Percentiles rank a stretch among this genome's conserved stretches.
Conservation (phyloP, 2,329 filamentous ascomycete genomes). For the Claviceps capensis region DNA sequence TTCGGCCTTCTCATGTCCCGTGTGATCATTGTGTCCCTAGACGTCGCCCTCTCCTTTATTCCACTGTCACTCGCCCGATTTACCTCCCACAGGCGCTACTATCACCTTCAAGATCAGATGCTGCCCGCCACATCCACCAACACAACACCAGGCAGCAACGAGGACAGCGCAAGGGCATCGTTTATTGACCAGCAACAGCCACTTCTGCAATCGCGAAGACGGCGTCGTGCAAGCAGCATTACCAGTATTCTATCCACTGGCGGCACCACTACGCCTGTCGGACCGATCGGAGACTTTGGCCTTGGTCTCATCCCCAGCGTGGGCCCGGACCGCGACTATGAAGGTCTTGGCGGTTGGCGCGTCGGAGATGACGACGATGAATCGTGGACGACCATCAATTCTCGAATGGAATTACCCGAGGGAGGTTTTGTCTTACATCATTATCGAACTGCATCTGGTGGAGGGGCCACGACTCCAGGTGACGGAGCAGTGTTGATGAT, state of each 20-base stretch:
- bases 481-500: slow-evolving; percentile 31
- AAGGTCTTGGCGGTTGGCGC: slow-evolving; percentile 46
- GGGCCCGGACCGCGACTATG: slow-evolving; percentile 41
- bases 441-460: slow-evolving; percentile 26
- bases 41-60: slow-evolving; percentile 44
- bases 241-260: slow-evolving; percentile 17
- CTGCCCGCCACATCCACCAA: slow-evolving; percentile 7
- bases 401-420: slow-evolving; percentile 35
- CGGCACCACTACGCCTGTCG: slow-evolving; percentile 20
- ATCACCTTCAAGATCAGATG: background rate
- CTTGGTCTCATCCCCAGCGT: slow-evolving; percentile 31
- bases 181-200: slow-evolving; percentile 7
- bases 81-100: slow-evolving; percentile 16
- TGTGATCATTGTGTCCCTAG: slow-evolving; percentile 47
- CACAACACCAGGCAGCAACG: slow-evolving; percentile 9
- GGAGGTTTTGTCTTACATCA: slow-evolving; percentile 26
- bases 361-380: slow-evolving; percentile 31
- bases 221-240: slow-evolving; percentile 22
- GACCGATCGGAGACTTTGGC: slow-evolving; percentile 21
- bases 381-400: slow-evolving; percentile 39
- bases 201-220: slow-evolving; percentile 12
- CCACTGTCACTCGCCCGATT: slow-evolving; percentile 38
- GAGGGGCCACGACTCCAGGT: slow-evolving; percentile 23
- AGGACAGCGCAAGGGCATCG: slow-evolving; percentile 7
- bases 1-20: slow-evolving; percentile 47